Evolutionary conservation across 306 rosid genomes (phyloP).

Genomic region (Ammopiptanthus mongolicus): DNA sequence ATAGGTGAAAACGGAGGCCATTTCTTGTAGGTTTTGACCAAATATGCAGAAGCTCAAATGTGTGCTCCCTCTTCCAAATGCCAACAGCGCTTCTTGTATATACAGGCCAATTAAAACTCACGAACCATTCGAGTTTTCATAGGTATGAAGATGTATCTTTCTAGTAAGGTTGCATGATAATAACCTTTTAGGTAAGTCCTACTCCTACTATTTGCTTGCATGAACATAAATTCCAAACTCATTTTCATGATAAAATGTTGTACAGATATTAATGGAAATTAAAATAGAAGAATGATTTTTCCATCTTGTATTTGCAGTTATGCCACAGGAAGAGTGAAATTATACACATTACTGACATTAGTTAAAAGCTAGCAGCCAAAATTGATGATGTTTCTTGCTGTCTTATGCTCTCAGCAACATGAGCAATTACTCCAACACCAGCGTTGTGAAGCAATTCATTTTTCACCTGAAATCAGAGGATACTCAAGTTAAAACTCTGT

Average conservation of each 20-base stretch:
- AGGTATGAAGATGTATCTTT: neutral
- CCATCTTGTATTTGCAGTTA: constrained; percentile 9
- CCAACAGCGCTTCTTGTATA: neutral
- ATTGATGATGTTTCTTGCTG: constrained; percentile 62
- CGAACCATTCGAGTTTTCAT: neutral
- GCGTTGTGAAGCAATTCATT: constrained; percentile 88
- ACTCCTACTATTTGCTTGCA: neutral
- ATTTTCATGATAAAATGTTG: neutral
- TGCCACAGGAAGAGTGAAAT: neutral
- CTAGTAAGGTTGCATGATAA: neutral
- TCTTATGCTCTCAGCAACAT: constrained; percentile 81
- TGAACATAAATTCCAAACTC: neutral
- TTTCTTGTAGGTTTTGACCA: neutral
- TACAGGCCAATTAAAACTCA: neutral
- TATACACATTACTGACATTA: constrained; percentile 27
- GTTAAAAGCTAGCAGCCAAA: constrained; percentile 61
- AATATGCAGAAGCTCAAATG: neutral
- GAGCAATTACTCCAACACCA: constrained; percentile 85
- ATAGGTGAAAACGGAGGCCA: no score
- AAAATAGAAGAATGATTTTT: neutral
- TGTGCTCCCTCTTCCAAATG: neutral
- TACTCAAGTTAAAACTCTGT: neutral
- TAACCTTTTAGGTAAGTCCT: neutral
- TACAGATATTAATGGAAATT: neutral
- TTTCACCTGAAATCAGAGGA: constrained; percentile 65